Evolutionary conservation across 176 grass and related monocot species (phyloP).

Genomic region (Areca catechu): DNA sequence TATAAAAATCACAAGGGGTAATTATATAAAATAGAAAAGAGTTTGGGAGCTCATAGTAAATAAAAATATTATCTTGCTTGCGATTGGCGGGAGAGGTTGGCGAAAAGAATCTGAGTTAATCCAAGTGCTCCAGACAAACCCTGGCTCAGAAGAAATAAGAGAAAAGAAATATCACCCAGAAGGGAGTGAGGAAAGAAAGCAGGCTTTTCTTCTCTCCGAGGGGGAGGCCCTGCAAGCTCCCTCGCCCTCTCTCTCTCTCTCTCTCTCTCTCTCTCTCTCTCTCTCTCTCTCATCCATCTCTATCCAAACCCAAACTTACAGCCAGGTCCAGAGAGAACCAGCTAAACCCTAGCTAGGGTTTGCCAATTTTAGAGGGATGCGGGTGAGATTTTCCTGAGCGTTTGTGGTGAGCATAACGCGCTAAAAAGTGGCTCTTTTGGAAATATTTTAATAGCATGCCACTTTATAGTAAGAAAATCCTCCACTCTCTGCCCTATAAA

Average conservation of each 20-base stretch:
- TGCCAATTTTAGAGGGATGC: no score
- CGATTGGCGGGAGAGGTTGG: constrained; percentile 44
- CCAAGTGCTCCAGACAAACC: constrained; percentile 83
- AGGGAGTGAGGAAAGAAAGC: background rate
- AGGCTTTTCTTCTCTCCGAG: constrained; percentile 11
- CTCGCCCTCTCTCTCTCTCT: constrained; percentile 10
- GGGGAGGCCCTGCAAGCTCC: constrained; percentile 10
- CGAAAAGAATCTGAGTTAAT: constrained; percentile 66
- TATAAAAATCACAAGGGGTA: no score
- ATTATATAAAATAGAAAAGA: no score
- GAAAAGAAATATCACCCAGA: constrained; percentile 17
- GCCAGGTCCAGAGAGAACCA: no score
- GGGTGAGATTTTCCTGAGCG: no score
- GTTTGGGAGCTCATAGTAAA: no score
- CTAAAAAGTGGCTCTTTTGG: no score
- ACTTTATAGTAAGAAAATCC: no score
- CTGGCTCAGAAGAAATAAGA: constrained; percentile 41
- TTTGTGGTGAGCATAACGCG: no score
- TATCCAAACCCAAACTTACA: no score
- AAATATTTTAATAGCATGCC: no score
- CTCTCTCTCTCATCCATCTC: constrained; percentile 1
- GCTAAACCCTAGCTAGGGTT: no score
- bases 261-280: constrained; percentile 5
- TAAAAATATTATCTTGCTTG: constrained; percentile 10
- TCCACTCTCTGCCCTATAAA: constrained; percentile 43